Conservation (phyloP, 1,284 basidiomycete genomes). For the Termitomyces sp. region DNA sequence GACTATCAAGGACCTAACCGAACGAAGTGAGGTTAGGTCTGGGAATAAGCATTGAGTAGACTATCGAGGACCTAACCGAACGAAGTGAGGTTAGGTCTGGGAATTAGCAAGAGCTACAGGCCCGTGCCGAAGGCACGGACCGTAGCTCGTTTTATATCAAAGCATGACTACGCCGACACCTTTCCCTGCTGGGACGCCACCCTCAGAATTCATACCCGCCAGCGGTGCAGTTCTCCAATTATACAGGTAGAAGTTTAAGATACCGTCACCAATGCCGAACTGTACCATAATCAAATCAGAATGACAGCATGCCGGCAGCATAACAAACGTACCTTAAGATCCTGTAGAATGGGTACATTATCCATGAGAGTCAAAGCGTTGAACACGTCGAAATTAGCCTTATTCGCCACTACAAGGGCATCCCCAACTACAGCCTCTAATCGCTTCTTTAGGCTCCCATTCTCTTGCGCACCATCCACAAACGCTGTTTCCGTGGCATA, state of each 20-base stretch:
- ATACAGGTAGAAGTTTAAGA: constrained; percentile 89
- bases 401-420: constrained; percentile 74
- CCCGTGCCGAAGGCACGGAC: no score
- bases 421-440: constrained; percentile 74
- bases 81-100: no score
- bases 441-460: constrained; percentile 62
- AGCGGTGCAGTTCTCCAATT: constrained; percentile 85
- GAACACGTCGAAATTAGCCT: constrained; percentile 91
- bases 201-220: constrained; percentile 57
- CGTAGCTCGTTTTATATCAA: constrained; percentile 23
- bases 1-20: no score
- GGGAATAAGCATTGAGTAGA: no score
- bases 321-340: constrained; percentile 64
- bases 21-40: no score
- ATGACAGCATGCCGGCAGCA: constrained; percentile 11
- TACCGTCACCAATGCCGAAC: constrained; percentile 90
- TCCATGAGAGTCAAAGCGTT: constrained; percentile 96
- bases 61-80: no score
- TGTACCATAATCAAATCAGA: constrained; percentile 27
- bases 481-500: constrained; percentile 74
- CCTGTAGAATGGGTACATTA: constrained; percentile 78
- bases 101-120: no score
- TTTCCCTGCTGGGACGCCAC: constrained; percentile 51
- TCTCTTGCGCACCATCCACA: constrained; percentile 51
- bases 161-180: constrained; percentile 84